Evolutionary conservation across 2,329 filamentous ascomycete species (phyloP), one percentile per base, ranked within the genome.

Genomic region (Fusarium concolor): DNA sequence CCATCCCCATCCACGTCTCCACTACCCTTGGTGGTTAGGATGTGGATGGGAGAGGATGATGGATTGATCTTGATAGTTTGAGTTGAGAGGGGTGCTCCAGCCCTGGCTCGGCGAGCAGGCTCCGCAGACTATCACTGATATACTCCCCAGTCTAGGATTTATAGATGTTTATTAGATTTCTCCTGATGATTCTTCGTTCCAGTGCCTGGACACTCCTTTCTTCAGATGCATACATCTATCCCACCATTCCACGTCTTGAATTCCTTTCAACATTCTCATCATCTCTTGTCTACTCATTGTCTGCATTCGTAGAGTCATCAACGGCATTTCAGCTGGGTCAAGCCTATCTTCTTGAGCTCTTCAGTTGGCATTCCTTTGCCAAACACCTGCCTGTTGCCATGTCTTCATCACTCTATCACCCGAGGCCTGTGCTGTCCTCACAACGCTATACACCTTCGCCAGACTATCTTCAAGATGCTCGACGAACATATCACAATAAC

Each of bases 381-480:
- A 56, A 56, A 68, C 37, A 44, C 22, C 49, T 41, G 38, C 37
- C 37, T 49, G 71, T 61, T 65, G 68, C 67, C 65, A 81, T 79
- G 78, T 76, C 79, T 70, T 80, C 76, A 63, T 74, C 77, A 65
- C 71, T 80, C 68, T 80, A 80, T 68, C 77, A 80, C 64, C 77
- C 80, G 51, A 80, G 82, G 67, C 82, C 84, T 41, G 79, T 86
- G 65, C 77, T 86, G 67, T 80, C 84, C 49, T 83, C 83, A 51
- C 84, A 87, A 74, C 81, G 82, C 71, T 85, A 82, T 73, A 84
- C 83, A 53, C 78, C 80, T 60, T 76, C 80, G 15, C 75, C 79
- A 58, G 84, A 85, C 52, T 85, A 84, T 70, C 70, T 80, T 67
- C 64, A 68, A 68, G 84, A 86, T 68, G 73, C 76, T 56, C 80